phyloP scores from a whole-genome alignment of 1,284 basidiomycete species.

The Tausonia pullulans region DNA sequence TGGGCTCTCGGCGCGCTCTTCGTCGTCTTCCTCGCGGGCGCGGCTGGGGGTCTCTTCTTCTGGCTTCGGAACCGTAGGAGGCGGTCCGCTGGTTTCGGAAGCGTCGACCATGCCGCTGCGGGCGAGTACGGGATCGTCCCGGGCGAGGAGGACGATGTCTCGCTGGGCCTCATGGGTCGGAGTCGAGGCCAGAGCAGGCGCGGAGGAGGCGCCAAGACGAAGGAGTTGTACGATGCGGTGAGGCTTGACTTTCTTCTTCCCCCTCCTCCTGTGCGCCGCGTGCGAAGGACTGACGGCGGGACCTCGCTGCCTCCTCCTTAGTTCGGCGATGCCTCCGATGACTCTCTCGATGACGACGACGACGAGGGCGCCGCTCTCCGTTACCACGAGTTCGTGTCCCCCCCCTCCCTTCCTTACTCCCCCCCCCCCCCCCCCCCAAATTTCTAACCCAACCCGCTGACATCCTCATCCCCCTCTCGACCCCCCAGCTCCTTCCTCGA shows the following conservation, averaged over 20 bases:
- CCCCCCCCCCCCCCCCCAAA: neutral
- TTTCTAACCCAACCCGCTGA: neutral
- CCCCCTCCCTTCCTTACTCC: too few relatives aligned
- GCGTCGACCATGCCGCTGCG: conserved; percentile 31
- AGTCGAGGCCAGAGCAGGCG: conserved; percentile 25
- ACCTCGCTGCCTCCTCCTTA: too few relatives aligned
- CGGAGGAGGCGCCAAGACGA: conserved; percentile 42
- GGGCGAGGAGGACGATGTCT: conserved; percentile 51
- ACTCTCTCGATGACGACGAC: conserved; percentile 29
- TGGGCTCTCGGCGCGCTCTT: conserved; percentile 58
- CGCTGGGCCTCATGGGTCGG: conserved; percentile 52
- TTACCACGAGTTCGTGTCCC: conserved; percentile 16
- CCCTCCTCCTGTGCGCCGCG: too few relatives aligned
- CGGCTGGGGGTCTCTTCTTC: conserved; percentile 49
- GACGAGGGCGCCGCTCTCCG: conserved; percentile 18
- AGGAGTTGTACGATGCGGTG: conserved; percentile 73
- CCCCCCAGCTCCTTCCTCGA: conserved; percentile 11
- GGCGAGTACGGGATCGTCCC: conserved; percentile 57
- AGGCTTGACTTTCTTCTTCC: too few relatives aligned
- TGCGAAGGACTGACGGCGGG: too few relatives aligned
- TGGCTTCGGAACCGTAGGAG: conserved; percentile 47
- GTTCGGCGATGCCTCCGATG: conserved; percentile 70
- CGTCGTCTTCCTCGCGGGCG: conserved; percentile 53
- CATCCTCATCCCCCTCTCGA: neutral
- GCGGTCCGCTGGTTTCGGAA: conserved; percentile 28